phyloP scores from a whole-genome alignment of 2,329 filamentous ascomycete genomes.

The Epicoccum nigrum region DNA sequence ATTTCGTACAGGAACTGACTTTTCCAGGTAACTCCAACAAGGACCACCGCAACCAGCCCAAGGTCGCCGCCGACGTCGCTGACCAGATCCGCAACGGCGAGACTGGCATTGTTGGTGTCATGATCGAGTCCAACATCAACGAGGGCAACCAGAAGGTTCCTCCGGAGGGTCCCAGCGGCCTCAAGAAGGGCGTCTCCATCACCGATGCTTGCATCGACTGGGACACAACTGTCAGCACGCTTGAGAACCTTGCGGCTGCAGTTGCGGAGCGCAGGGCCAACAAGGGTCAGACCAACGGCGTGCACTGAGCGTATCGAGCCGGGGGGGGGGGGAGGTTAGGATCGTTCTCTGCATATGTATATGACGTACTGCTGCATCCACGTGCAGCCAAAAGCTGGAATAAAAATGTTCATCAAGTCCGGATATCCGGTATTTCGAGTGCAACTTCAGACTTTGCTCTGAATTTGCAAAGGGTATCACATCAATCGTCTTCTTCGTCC shows the following conservation, averaged over 20 bases:
- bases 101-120: constrained; percentile 88
- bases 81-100: constrained; percentile 90
- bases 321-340: too few species aligned
- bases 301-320: constrained; percentile 19
- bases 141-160: constrained; percentile 82
- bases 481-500: constrained; percentile 15
- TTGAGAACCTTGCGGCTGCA: constrained; percentile 85
- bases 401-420: not conserved
- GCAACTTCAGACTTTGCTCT: not conserved
- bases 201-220: constrained; percentile 96
- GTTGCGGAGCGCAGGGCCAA: constrained; percentile 74
- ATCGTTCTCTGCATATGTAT: constrained; percentile 23
- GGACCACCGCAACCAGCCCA: constrained; percentile 95
- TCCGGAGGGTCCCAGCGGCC: constrained; percentile 73
- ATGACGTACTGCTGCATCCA: not conserved
- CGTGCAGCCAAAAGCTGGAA: constrained; percentile 3
- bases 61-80: constrained; percentile 80
- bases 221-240: constrained; percentile 79
- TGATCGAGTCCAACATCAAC: constrained; percentile 98
- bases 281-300: constrained; percentile 35
- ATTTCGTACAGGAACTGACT: constrained; percentile 20
- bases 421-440: not conserved
- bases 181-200: constrained; percentile 92
- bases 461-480: constrained; percentile 3
- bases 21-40: constrained; percentile 90